Base-by-base conservation (phyloP, 192 early-diverging fungal genomes). In the Coemansia aciculifera region DNA sequence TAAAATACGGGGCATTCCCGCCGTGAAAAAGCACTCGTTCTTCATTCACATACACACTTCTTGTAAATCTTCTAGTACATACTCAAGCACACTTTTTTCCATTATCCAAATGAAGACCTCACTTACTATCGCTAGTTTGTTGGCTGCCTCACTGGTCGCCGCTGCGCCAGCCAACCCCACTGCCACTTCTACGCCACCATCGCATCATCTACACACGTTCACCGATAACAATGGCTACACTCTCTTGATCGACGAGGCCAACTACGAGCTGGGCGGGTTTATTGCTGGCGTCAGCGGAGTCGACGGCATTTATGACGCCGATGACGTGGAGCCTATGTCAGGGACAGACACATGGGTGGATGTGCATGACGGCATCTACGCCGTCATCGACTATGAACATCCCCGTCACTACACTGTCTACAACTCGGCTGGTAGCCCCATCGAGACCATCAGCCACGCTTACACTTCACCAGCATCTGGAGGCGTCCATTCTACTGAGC, bases 321-420 rank as follows among this genome's bases (percentile, higher is more conserved):
- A 61, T 11, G 72, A 68, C 37, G 34, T 56, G 13, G 42, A 51
- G 23, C 17, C 59, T 11, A 63, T 39, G 1, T 54, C 60, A 17
- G 71, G 76, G 1, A 74, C 51, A 1, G 66, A 71, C 15, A 79
- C 77, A 0, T 79, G 77, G 77, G 69, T 68, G 5, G 69, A 79
- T 43, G 59, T 68, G 6, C 66, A 72, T 21, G 63, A 79, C 31
- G 72, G 77, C 3, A 29, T 69, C 36, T 39, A 79, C 9, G 77
- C 66, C 0, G 66, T 79, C n/a, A 71, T 79, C 27, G 77, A 79
- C 51, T 67, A 74, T 24, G 72, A 43, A 2, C 37, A 79, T 46
- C 72, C 77, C 27, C 60, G 62, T 32, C 24, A 59, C 42, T 74
- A 74, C 66, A 79, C 77, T 0, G 72, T 74, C 11, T 79, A 74